These are phyloP conservation scores for Botrytis squamosa DNA, from an alignment of 2,329 filamentous ascomycete species.

Conservation along the genomic window DNA sequence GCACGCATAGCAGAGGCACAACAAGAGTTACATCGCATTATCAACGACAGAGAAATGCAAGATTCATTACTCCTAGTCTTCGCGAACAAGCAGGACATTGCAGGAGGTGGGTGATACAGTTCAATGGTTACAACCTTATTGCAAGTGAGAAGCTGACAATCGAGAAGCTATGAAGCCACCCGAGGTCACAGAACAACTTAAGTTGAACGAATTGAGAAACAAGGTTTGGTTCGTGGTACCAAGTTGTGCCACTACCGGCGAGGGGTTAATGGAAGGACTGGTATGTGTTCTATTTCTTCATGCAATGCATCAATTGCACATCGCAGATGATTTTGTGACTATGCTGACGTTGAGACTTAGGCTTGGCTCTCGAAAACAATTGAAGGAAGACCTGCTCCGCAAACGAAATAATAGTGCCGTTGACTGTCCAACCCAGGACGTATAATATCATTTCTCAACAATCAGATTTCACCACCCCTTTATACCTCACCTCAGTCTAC, in stretches of 20 bases:
- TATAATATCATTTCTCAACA: neutral
- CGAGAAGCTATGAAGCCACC: constrained; percentile 70
- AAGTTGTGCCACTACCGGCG: constrained; percentile 77
- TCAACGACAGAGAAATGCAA: constrained; percentile 97
- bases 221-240: constrained; percentile 84
- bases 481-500: constrained; percentile 5
- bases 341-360: constrained; percentile 37
- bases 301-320: neutral
- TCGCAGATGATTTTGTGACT: neutral
- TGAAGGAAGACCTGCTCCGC: constrained; percentile 53
- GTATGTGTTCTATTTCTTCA: constrained; percentile 45
- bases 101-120: constrained; percentile 58
- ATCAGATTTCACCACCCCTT: neutral
- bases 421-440: neutral
- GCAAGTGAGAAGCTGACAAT: neutral
- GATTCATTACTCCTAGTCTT: constrained; percentile 93
- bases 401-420: constrained; percentile 18
- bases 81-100: constrained; percentile 97
- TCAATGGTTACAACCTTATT: neutral
- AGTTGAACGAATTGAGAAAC: constrained; percentile 75
- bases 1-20: constrained; percentile 89
- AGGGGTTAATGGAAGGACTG: constrained; percentile 77
- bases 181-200: constrained; percentile 74
- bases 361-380: constrained; percentile 83
- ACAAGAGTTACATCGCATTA: constrained; percentile 92